Conservation (phyloP, 768 basidiomycete species). For the Russula vinacea region DNA sequence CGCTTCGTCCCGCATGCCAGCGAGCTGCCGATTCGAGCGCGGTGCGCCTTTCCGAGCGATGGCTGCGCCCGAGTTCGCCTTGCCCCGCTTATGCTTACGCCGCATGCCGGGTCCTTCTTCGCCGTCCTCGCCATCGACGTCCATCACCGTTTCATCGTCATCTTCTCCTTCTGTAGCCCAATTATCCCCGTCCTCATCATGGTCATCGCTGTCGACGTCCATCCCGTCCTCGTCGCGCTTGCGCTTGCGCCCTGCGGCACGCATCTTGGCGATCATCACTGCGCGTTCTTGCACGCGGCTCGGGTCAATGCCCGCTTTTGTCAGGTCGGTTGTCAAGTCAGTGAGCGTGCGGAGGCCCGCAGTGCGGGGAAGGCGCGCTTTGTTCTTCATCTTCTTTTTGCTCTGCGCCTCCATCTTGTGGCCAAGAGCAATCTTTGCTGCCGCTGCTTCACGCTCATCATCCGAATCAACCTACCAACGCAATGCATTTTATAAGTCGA, state of each 20-base stretch:
- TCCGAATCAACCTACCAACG: slow-evolving; percentile 48
- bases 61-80: slow-evolving; percentile 58
- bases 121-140: slow-evolving; percentile 46
- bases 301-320: slow-evolving; percentile 87
- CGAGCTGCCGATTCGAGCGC: slow-evolving; percentile 66
- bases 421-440: slow-evolving; percentile 54
- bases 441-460: slow-evolving; percentile 72
- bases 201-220: slow-evolving; percentile 40
- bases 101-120: slow-evolving; percentile 40
- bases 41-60: slow-evolving; percentile 54
- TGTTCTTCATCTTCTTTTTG: slow-evolving; percentile 89
- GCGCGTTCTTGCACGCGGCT: slow-evolving; percentile 88
- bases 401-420: slow-evolving; percentile 71
- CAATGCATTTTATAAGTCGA: background rate
- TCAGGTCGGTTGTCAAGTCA: slow-evolving; percentile 77
- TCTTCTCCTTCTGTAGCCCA: slow-evolving; percentile 40
- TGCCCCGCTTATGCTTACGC: slow-evolving; percentile 63
- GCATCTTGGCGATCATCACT: slow-evolving; percentile 69
- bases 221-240: slow-evolving; percentile 46
- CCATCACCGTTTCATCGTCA: slow-evolving; percentile 34
- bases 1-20: slow-evolving; percentile 73
- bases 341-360: slow-evolving; percentile 60
- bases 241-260: slow-evolving; percentile 68
- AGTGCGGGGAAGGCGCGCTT: slow-evolving; percentile 72
- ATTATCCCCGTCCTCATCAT: slow-evolving; percentile 31